Base-by-base conservation (phyloP, 768 basidiomycete genomes). In the Trametes villosa region DNA sequence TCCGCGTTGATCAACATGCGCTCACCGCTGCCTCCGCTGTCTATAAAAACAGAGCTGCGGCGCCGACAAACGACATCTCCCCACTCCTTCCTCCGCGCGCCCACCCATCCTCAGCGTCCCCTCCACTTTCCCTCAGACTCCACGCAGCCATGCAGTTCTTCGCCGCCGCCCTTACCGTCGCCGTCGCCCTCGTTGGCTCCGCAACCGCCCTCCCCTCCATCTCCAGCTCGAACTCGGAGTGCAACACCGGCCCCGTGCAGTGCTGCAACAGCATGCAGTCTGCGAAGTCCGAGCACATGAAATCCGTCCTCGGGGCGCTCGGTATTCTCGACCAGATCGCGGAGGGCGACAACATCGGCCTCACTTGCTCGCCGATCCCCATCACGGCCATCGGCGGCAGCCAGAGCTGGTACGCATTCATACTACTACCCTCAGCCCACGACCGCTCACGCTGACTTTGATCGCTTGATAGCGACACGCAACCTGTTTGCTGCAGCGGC, bases 251-350 rank as follows among this genome's bases (percentile, higher is more conserved):
- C 33, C 33, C 65, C 15, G 57, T 71, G 38, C 70, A 72, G 45
- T 74, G 74, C 64, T 75, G 74, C 60, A 56, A 74, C 64, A 55
- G 29, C 31, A 69, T 72, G 27, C 67, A 68, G 65, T 13, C 47
- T 30, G 66, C 71, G 11, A 41, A 44, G 33, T 53, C 47, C 38
- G 31, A 31, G 9, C 53, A 53, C 12, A 65, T 63, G 38, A 40
- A 57, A 17, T 48, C 49, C 34, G 55, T 70, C 29, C 54, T 70
- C 24, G 57, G 54, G 20, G 27, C 62, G n/a, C 58, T 70, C 17
- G 67, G 63, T 3, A 44, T 64, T 27, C 22, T 22, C 24, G 62
- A 57, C 34, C n/a, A 53, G 12, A 13, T 30, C 18, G 38, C 55
- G 50, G 53, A 29, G 9, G 42, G 38, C 50, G 67, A 61, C 13